Base-by-base conservation (phyloP, 306 rosid species). In the Crataegus laevigata region DNA sequence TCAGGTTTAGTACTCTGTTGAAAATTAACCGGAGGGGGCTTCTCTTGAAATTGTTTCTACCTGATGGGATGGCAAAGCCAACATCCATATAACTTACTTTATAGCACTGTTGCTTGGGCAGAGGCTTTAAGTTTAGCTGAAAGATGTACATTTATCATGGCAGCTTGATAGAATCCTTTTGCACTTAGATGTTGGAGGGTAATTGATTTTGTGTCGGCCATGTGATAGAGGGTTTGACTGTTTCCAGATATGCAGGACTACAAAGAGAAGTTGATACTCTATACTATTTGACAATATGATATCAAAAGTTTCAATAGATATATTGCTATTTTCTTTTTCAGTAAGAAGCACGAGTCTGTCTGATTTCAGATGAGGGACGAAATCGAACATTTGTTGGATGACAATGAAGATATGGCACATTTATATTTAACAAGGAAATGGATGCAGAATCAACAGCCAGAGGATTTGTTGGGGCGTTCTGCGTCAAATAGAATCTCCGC, bases 361-460 rank as follows among this genome's bases (percentile, higher is more conserved):
- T 50, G 77, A 78, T 84, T 62, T 68, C 78, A 94, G 98, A 97
- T 90, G 73, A 85, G 92, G 71, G 97, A 90, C 82, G 98, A 94
- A 86, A 90, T 94, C 66, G 98, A 94, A 72, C 96, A 91, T 81
- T 82, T 94, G 42, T 77, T 94, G 82, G 98, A 94, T 84, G 96
- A 94, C 84, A 94, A 90, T 47, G 97, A 91, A 72, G 97, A 94
- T 82, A 91, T 94, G 98, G 96, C 96, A 26, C 92, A 91, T 66
- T 84, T 94, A 84, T 89, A 94, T 86, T 83, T 94, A 87, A 94
- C 97, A 18, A 89, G 97, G 84, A 94, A 90, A 82, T 85, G 91
- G 96, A 77, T 88, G 64, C 98, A 76, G 80, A 90, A 77, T 76
- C 97, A 91, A 79, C 98, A 92, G 76, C 19, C 81, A 24, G 93